A percentile compares a stretch with the other conserved stretches of the same genome.
Evolutionary conservation across 768 basidiomycete species (phyloP).

Genomic region (Naganishia kalamii): DNA sequence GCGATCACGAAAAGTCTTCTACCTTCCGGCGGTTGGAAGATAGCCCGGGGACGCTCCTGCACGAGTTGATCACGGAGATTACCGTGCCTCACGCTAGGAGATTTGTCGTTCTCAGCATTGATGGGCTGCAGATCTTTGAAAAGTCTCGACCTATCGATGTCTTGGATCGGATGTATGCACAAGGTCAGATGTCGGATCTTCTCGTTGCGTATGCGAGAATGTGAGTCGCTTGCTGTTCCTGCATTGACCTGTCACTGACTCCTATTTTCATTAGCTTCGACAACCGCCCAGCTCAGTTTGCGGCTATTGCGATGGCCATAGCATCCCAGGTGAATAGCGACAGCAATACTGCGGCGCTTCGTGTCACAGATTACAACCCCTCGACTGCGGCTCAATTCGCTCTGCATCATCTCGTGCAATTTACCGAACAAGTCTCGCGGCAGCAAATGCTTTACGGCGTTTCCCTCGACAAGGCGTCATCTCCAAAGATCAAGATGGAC

Average conservation of each 20-base stretch:
- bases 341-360: not conserved
- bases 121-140: slow-evolving; percentile 68
- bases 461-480: slow-evolving; percentile 14
- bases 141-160: slow-evolving; percentile 79
- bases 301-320: slow-evolving; percentile 81
- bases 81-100: slow-evolving; percentile 61
- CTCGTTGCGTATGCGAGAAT: slow-evolving; percentile 49
- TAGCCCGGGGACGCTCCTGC: slow-evolving; percentile 2
- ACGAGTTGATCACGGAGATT: slow-evolving; percentile 72
- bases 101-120: slow-evolving; percentile 80
- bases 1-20: slow-evolving; percentile 2
- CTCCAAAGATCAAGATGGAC: slow-evolving; percentile 15
- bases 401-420: slow-evolving; percentile 18
- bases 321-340: slow-evolving; percentile 46
- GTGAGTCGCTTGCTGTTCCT: not conserved
- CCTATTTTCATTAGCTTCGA: not conserved
- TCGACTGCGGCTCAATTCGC: slow-evolving; percentile 17
- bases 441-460: slow-evolving; percentile 17
- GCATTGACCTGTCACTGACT: not conserved
- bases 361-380: slow-evolving; percentile 12
- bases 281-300: slow-evolving; percentile 79
- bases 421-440: slow-evolving; percentile 8
- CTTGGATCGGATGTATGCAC: slow-evolving; percentile 66
- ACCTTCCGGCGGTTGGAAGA: slow-evolving; percentile 2
- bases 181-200: slow-evolving; percentile 54